Conservation (phyloP, 2,329 filamentous ascomycete genomes). For the Curvularia hawaiiensis region DNA sequence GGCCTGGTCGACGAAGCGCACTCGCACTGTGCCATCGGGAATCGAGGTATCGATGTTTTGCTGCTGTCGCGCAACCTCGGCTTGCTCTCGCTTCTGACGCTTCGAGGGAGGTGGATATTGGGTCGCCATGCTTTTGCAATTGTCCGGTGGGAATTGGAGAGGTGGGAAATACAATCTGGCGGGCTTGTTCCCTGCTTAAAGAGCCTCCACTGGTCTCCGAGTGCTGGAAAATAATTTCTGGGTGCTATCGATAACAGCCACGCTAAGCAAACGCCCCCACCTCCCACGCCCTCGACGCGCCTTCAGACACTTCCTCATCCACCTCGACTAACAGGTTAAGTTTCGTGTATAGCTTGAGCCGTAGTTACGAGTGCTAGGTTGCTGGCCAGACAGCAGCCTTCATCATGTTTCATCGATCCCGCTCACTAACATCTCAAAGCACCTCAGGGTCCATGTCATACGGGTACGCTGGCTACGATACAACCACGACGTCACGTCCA, state of each 20-base stretch:
- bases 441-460: conserved; percentile 42
- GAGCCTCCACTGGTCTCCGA: conserved; percentile 6
- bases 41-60: conserved; percentile 72
- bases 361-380: conserved; percentile 18
- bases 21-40: conserved; percentile 76
- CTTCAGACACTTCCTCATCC: conserved; percentile 2
- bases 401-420: conserved; percentile 33
- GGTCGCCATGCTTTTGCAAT: conserved; percentile 70
- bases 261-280: conserved; percentile 15
- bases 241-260: conserved; percentile 30
- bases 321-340: background rate
- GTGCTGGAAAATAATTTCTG: conserved; percentile 26
- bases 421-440: conserved; percentile 39
- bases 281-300: conserved; percentile 12
- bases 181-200: background rate
- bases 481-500: conserved; percentile 44
- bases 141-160: background rate
- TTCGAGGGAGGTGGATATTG: conserved; percentile 85
- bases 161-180: background rate
- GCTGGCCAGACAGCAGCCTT: conserved; percentile 31
- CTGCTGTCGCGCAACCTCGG: conserved; percentile 73
- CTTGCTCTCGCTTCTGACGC: conserved; percentile 76
- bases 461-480: conserved; percentile 43
- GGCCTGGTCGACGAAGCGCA: conserved; percentile 86
- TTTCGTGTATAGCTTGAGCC: conserved; percentile 4